phyloP scores from a whole-genome alignment of 495 filamentous ascomycete genomes.

The Halenospora varia region DNA sequence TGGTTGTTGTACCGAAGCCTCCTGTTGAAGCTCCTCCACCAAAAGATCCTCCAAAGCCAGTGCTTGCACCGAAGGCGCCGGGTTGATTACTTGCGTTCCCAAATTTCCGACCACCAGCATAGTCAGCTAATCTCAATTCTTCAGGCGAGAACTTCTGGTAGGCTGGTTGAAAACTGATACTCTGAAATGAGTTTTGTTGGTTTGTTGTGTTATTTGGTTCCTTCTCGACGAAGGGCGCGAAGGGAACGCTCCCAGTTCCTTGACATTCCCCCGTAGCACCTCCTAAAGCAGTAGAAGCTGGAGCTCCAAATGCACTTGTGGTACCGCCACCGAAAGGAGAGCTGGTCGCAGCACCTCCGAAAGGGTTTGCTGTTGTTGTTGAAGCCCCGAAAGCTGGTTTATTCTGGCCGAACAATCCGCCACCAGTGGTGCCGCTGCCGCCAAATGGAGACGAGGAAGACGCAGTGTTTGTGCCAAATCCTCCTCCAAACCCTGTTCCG shows the following conservation, averaged over 20 bases:
- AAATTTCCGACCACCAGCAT: slow-evolving; percentile 76
- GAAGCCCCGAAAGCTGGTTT: slow-evolving; percentile 43
- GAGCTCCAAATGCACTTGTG: slow-evolving; percentile 43
- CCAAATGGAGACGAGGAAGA: slow-evolving; percentile 37
- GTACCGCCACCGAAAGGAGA: slow-evolving; percentile 18
- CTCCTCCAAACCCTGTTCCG: not conserved
- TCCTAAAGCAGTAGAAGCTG: slow-evolving; percentile 35
- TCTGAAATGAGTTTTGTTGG: slow-evolving; percentile 75
- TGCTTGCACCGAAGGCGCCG: slow-evolving; percentile 74
- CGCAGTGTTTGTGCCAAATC: slow-evolving; percentile 28
- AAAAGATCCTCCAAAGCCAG: slow-evolving; percentile 54
- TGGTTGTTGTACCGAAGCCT: slow-evolving; percentile 41
- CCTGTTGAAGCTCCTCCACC: slow-evolving; percentile 31
- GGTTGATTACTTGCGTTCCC: slow-evolving; percentile 78
- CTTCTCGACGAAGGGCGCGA: slow-evolving; percentile 76
- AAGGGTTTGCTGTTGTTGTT: slow-evolving; percentile 28
- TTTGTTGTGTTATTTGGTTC: slow-evolving; percentile 51
- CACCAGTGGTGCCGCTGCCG: slow-evolving; percentile 25
- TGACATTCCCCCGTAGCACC: slow-evolving; percentile 42
- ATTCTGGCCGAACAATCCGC: slow-evolving; percentile 44
- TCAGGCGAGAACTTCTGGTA: slow-evolving; percentile 89
- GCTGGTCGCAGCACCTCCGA: slow-evolving; percentile 33
- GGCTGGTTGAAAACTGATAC: slow-evolving; percentile 77
- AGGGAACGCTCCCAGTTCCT: slow-evolving; percentile 72
- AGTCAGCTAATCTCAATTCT: slow-evolving; percentile 86